Percentiles rank a stretch among this genome's conserved stretches.
Evolutionary conservation across 768 basidiomycete genomes (phyloP).

Genomic region (Daedaleopsis nitida): DNA sequence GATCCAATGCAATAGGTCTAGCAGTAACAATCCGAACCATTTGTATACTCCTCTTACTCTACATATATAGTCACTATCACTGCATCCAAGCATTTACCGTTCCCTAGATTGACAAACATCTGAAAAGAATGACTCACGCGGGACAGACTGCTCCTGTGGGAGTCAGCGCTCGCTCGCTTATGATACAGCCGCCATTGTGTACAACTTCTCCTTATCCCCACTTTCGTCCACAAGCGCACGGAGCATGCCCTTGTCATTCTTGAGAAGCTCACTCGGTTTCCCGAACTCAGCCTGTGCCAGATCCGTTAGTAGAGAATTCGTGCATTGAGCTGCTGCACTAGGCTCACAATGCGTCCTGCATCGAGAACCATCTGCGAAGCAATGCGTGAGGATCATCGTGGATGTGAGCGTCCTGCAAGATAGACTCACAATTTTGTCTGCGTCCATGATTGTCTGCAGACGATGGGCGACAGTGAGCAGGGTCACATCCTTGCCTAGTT

Average conservation of each 20-base stretch:
- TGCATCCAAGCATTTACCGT: too few species aligned
- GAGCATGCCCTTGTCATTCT: conserved; percentile 36
- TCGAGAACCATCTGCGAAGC: conserved; percentile 43
- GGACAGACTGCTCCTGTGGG: too few species aligned
- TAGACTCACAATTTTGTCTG: conserved; percentile 52
- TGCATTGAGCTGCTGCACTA: background rate
- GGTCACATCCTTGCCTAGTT: conserved; percentile 42
- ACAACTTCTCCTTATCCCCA: conserved; percentile 39
- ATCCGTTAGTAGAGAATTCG: background rate
- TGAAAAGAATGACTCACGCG: too few species aligned
- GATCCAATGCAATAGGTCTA: too few species aligned
- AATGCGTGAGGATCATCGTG: too few species aligned
- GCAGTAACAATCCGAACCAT: too few species aligned
- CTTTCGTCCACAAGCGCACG: conserved; percentile 44
- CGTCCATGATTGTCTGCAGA: conserved; percentile 48
- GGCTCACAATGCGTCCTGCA: conserved; percentile 42
- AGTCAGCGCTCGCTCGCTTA: too few species aligned
- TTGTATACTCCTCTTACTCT: too few species aligned
- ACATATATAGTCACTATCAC: too few species aligned
- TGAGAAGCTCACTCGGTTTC: conserved; percentile 33
- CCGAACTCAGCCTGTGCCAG: conserved; percentile 50
- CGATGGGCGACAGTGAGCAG: conserved; percentile 52
- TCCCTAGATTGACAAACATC: too few species aligned
- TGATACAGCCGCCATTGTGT: conserved; percentile 27
- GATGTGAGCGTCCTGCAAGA: background rate